Evolutionary conservation across 768 basidiomycete genomes (phyloP), one percentile per base, ranked within the genome.

Genomic region (Candolleomyces eurysporus): DNA sequence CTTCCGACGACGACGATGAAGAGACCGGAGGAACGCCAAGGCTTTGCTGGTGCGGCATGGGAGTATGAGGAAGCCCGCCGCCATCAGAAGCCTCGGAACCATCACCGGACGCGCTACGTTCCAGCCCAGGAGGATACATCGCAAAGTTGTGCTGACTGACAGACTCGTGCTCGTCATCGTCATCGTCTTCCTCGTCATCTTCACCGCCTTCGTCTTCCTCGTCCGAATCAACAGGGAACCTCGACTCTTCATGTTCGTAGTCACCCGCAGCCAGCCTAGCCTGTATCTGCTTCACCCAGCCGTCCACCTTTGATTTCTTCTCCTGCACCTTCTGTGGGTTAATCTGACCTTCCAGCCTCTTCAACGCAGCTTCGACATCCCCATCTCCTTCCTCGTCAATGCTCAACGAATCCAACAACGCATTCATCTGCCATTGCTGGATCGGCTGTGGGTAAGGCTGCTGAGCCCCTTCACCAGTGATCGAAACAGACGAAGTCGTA

Each of bases 351-450:
- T 96, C 94, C 43, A 97, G 81, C 13, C 90, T 79, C 22, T 83
- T 79, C 63, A 97, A 71, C 17, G 95, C 94, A 7, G 86, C 90
- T 36, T 94, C 92, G 17, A 91, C 89, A 66, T 91, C 93, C 1
- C 92, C 92, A 17, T 75, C 80, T 61, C 26, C 26, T 4, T 88
- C 92, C 22, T 82, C 90, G 4, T 92, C 87, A 58, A 91, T 86
- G 63, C 84, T 89, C 64, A 90, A 75, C 45, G 84, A 86, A 67
- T 92, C 89, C 11, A 93, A 80, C 43, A 93, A 74, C 30, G 89
- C 87, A 68, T 90, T 90, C 73, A 91, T 78, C 66, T 93, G 92
- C 92, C 92, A 94, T 58, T 86, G 85, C n/a, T 87, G 84, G 17
- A 92, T 85, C 31, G 26, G 26, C 26, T 26, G 26, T 26, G 26